Evolutionary conservation across 805 yeast species (phyloP).

Genomic region (Dipodascus albidus): DNA sequence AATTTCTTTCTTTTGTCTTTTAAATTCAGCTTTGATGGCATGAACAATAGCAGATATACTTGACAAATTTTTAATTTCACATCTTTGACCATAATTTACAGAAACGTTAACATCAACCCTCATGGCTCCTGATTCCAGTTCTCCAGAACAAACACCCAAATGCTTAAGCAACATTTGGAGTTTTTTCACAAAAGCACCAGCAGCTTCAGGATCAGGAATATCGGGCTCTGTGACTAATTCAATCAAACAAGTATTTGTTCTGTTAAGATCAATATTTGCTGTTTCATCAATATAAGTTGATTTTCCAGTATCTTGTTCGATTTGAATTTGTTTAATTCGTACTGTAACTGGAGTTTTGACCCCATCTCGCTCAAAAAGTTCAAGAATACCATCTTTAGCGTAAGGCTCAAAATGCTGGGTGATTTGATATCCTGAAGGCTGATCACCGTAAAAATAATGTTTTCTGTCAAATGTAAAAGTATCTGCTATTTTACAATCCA

Average conservation of each 20-base stretch:
- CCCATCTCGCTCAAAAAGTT: slow-evolving; percentile 42
- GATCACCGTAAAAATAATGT: slow-evolving; percentile 94
- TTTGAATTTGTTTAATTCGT: slow-evolving; percentile 66
- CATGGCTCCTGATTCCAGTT: slow-evolving; percentile 88
- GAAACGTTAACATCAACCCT: slow-evolving; percentile 93
- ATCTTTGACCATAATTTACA: slow-evolving; percentile 50
- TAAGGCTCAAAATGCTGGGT: slow-evolving; percentile 81
- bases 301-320: slow-evolving; percentile 94
- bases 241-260: slow-evolving; percentile 77
- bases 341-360: slow-evolving; percentile 34
- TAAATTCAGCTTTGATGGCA: slow-evolving; percentile 63
- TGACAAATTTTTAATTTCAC: slow-evolving; percentile 83
- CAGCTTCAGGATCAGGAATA: slow-evolving; percentile 52
- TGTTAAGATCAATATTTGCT: slow-evolving; percentile 61
- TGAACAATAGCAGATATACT: slow-evolving; percentile 68
- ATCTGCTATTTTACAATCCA: slow-evolving; percentile 45
- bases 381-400: slow-evolving; percentile 54
- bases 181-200: slow-evolving; percentile 69
- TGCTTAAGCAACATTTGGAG: slow-evolving; percentile 61
- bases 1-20: slow-evolving; percentile 49
- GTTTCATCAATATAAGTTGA: slow-evolving; percentile 39
- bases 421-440: slow-evolving; percentile 91
- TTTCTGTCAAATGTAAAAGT: slow-evolving; percentile 76
- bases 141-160: slow-evolving; percentile 73
- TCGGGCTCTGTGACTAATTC: slow-evolving; percentile 92